Conservation (phyloP, 768 basidiomycete genomes). For the Boletus rex-veris region DNA sequence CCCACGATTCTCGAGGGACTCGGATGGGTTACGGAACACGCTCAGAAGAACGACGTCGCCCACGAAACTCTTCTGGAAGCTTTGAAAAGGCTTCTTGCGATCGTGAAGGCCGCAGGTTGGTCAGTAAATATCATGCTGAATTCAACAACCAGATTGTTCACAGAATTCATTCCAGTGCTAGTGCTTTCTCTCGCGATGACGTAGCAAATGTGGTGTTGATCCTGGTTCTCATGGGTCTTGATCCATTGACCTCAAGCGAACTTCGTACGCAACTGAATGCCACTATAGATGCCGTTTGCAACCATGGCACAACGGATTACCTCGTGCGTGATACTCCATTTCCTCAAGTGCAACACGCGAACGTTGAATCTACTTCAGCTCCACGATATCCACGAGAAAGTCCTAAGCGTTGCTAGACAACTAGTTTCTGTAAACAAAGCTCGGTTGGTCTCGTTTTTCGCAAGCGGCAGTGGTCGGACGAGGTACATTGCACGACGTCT, state of each 20-base stretch:
- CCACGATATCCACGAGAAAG: conserved; percentile 40
- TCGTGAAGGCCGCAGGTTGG: conserved; percentile 45
- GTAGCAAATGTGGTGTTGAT: conserved; percentile 46
- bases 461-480: conserved; percentile 46
- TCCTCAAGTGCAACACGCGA: neutral
- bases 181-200: conserved; percentile 38
- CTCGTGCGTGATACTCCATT: conserved; percentile 16
- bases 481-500: conserved; percentile 56
- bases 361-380: conserved; percentile 38
- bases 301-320: conserved; percentile 32
- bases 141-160: neutral
- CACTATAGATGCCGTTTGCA: conserved; percentile 47
- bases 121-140: conserved; percentile 29
- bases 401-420: conserved; percentile 39
- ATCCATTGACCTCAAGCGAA: conserved; percentile 43
- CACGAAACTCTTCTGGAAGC: conserved; percentile 28
- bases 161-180: conserved; percentile 26
- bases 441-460: conserved; percentile 48
- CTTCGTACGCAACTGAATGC: conserved; percentile 45
- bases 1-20: conserved; percentile 32
- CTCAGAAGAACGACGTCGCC: conserved; percentile 13
- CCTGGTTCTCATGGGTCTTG: conserved; percentile 55
- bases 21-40: conserved; percentile 26
- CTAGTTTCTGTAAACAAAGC: conserved; percentile 50
- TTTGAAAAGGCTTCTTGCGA: conserved; percentile 40